Conservation (phyloP, 176 grass and related monocot species). For the Oryza australiensis region DNA sequence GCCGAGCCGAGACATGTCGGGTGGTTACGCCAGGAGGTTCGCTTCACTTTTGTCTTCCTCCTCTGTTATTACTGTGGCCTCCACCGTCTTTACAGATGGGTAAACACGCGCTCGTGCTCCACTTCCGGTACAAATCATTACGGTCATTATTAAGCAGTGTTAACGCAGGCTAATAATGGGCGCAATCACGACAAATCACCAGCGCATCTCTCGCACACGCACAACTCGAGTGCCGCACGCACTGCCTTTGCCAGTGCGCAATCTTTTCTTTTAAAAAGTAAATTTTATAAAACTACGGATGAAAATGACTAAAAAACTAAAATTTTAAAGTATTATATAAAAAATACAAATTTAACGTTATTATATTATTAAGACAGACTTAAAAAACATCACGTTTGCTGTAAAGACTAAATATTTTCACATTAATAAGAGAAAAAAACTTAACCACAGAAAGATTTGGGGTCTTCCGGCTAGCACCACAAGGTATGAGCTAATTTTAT, state of each 20-base stretch:
- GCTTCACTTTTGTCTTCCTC: not conserved
- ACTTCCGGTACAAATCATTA: not conserved
- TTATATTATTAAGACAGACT: no score
- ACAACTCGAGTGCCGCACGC: not conserved
- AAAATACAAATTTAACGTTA: no score
- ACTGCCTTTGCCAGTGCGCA: not conserved
- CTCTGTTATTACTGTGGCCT: not conserved
- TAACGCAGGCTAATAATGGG: not conserved
- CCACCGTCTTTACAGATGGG: not conserved
- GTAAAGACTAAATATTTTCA: no score
- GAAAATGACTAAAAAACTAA: no score
- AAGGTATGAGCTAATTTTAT: no score
- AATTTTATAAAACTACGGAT: no score
- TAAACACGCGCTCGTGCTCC: not conserved
- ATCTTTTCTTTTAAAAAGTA: no score
- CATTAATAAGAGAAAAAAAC: no score
- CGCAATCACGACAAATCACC: constrained; percentile 23
- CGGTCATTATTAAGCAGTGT: not conserved
- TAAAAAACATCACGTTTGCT: no score
- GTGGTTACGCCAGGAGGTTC: not conserved
- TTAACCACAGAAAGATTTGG: no score
- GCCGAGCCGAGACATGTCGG: not conserved
- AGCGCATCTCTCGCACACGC: not conserved
- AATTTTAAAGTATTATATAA: no score
- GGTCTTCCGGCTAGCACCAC: no score